Evolutionary conservation across 2,329 filamentous ascomycete genomes (phyloP), one percentile per base, ranked within the genome.

Genomic region (Fusarium continuum): DNA sequence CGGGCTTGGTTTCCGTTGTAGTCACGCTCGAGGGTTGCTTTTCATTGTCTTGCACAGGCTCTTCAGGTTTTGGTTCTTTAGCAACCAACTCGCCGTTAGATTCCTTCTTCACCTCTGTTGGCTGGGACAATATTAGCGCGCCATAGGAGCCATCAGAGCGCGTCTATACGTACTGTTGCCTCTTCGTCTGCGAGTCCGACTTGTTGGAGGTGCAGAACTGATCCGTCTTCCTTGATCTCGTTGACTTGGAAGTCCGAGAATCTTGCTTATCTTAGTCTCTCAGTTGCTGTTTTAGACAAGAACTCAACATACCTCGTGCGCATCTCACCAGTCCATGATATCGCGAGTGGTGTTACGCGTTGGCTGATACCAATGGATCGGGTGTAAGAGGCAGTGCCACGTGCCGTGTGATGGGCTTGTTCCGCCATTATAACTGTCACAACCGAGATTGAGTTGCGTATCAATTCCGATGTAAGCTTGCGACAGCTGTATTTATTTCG

Each of bases 211-310:
- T 94, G 92, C 47, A 95, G 75, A 13, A 96, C 91, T 49, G 87
- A 78, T 14, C 93, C 93, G 71, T 90, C 85, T 25, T 88, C 87
- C 17, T 85, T 80, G 61, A 97, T 94, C 76, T 97, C 93, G 72
- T 96, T 93, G 69, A 97, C 93, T 68, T 95, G 82, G 70, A 97
- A 97, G 75, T 97, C 93, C 5, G 93, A 94, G 76, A 93, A 97
- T 66, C 92, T 87, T 44, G 8, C 14, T 8, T 6, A 6, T 11
- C 44, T 73, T 31, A 72, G 68, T 10, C 26, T 44, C 8, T 13
- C 26, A 53, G 67, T 52, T 23, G 16, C 20, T 25, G 22, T 8
- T 22, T 14, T 34, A 4, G 8, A 43, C 16, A 40, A 46, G 25
- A 29, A 43, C 16, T 19, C 19, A 29, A 32, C 71, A 55, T 63